Base-by-base conservation (phyloP, 129 eudicot species). In the Centrapalus pauciflorus region DNA sequence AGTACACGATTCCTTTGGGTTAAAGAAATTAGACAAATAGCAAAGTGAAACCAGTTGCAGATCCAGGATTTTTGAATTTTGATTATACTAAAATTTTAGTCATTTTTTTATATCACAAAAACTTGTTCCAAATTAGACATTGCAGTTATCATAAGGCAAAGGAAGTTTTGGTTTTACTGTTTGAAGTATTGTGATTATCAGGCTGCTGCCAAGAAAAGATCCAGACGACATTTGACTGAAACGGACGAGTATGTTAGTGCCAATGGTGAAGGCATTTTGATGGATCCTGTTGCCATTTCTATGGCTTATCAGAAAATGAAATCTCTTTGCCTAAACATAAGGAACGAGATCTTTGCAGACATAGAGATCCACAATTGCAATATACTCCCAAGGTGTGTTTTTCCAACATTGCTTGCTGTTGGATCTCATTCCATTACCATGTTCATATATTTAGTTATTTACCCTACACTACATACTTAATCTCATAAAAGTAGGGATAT, bases 131-230 rank as follows among this genome's bases (percentile, higher is more conserved):
- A n/a, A 23, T 28, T 20, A 34, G n/a, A 40, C 16, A 24, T 48
- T 48, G 54, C 54, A 17, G 1, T 48, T 11, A 11, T 13, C 16
- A 12, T 5, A 40, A 25, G 40, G 55, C 24, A 7, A 60, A 28
- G 11, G 51, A 10, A 4, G 1, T 33, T 0, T 41, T 41, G 12
- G 13, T 24, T 21, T 59, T 6, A 25, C 32, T 24, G n/a, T 34
- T 34, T 4, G 58, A 57, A 23, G 9, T 43, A 11, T 38, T 71
- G n/a, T 14, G 66, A 54, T 46, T 67, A 35, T 61, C 75, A 89
- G 96, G 87, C 82, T 64, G 96, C 96, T 76, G 87, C 94, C 24
- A 89, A 79, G 40, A 89, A 85, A 83, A 83, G 96, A 73, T 76
- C 90, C n/a, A 85, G 86, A 73, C 67, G 88, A 66, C 96, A 85